These are phyloP conservation scores for Musa beccarii DNA, from an alignment of 176 grass and related monocot species.

Conservation along the genomic window DNA sequence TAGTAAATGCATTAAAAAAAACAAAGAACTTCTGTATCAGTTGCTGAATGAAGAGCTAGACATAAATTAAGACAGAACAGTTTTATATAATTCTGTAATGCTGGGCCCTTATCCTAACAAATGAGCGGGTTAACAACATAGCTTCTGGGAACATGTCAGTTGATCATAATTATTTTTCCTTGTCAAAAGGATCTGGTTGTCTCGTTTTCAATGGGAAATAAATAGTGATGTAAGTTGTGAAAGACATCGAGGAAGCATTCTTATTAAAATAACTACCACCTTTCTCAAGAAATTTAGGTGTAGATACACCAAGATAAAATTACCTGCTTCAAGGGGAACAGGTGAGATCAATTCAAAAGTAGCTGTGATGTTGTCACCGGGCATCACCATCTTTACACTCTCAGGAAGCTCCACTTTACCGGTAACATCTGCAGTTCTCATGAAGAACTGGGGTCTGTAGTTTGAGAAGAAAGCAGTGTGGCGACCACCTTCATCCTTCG, in stretches of 20 bases:
- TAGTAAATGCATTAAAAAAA: too few species aligned
- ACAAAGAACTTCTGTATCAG: too few species aligned
- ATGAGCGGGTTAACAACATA: too few species aligned
- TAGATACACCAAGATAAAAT: background rate
- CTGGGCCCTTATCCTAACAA: too few species aligned
- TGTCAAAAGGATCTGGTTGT: too few species aligned
- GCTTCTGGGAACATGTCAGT: too few species aligned
- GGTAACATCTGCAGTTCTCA: conserved; percentile 87
- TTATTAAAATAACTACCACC: background rate
- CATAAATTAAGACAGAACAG: too few species aligned
- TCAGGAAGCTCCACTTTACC: conserved; percentile 65
- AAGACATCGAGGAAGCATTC: background rate
- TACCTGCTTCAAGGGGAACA: conserved; percentile 91
- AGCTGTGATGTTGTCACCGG: conserved; percentile 83
- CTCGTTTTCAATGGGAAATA: too few species aligned
- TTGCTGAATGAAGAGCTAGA: too few species aligned
- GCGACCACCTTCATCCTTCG: conserved; percentile 94
- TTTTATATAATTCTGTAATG: too few species aligned
- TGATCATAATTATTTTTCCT: too few species aligned
- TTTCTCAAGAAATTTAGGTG: background rate
- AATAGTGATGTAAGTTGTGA: too few species aligned
- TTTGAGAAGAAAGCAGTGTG: conserved; percentile 79
- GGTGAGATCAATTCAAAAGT: conserved; percentile 68
- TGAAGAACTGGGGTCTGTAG: conserved; percentile 94
- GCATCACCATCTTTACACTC: conserved; percentile 75